These are phyloP conservation scores for Hypomyces perniciosus DNA, from an alignment of 2,329 filamentous ascomycete genomes.

Conservation along the genomic window DNA sequence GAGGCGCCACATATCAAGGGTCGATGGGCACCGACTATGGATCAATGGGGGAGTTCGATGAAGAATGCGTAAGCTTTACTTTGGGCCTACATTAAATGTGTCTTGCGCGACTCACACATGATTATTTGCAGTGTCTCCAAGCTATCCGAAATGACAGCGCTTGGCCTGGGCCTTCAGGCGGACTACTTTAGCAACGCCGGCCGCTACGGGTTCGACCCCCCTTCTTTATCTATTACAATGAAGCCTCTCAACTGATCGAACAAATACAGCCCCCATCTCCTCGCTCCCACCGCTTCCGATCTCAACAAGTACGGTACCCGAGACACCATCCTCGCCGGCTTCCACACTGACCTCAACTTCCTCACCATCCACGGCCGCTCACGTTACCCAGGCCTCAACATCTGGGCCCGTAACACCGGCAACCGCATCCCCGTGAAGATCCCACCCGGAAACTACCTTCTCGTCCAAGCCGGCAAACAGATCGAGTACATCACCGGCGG, in stretches of 20 bases:
- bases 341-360: conserved; percentile 61
- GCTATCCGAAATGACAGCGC: conserved; percentile 53
- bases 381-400: conserved; percentile 55
- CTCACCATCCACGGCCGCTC: conserved; percentile 59
- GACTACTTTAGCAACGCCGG: conserved; percentile 50
- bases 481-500: conserved; percentile 56
- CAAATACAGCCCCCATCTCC: conserved; percentile 47
- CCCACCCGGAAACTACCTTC: conserved; percentile 50
- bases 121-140: conserved; percentile 39
- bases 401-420: conserved; percentile 59
- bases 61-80: conserved; percentile 44
- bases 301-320: conserved; percentile 45
- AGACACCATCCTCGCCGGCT: conserved; percentile 56
- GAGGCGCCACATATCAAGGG: conserved; percentile 41
- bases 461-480: conserved; percentile 59
- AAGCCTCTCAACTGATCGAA: neutral
- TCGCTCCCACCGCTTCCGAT: conserved; percentile 56
- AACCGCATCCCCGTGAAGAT: conserved; percentile 53
- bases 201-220: conserved; percentile 42
- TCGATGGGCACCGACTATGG: conserved; percentile 50
- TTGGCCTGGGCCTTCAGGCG: conserved; percentile 48
- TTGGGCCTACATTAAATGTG: neutral
- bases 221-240: neutral
- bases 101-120: neutral
- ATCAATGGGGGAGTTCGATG: conserved; percentile 54